Conservation (phyloP, 768 basidiomycete species). For the Phylloporus arenicola region DNA sequence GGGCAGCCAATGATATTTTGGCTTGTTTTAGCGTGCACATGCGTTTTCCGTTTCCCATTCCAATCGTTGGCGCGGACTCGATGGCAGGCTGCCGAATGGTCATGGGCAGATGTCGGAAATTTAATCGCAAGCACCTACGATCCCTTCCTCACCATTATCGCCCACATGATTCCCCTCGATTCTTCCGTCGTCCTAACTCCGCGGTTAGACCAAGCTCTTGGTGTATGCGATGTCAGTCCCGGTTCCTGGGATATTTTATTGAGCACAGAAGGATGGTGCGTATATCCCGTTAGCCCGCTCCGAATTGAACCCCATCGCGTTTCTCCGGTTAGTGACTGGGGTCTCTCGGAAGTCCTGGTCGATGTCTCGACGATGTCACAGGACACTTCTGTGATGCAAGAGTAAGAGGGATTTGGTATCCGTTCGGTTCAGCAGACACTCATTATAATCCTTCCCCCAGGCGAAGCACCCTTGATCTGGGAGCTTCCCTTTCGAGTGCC, state of each 20-base stretch:
- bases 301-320: background rate
- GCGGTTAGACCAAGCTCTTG: background rate
- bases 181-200: fast-evolving
- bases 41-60: background rate
- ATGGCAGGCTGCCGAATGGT: slow-evolving; percentile 12
- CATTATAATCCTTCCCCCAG: background rate
- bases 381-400: background rate
- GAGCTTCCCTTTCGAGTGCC: background rate
- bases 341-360: background rate
- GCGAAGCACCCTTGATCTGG: background rate
- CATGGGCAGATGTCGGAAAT: background rate
- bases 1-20: slow-evolving; percentile 4
- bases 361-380: background rate
- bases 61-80: background rate
- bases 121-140: background rate
- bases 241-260: background rate
- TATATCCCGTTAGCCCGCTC: background rate
- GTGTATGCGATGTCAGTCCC: background rate
- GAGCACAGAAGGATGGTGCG: background rate
- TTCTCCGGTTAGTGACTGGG: background rate
- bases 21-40: background rate
- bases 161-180: background rate
- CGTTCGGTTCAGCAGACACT: background rate
- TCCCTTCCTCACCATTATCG: background rate
- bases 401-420: background rate